These are phyloP conservation scores for Ustulina deusta DNA, from an alignment of 2,329 filamentous ascomycete species.

Conservation along the genomic window DNA sequence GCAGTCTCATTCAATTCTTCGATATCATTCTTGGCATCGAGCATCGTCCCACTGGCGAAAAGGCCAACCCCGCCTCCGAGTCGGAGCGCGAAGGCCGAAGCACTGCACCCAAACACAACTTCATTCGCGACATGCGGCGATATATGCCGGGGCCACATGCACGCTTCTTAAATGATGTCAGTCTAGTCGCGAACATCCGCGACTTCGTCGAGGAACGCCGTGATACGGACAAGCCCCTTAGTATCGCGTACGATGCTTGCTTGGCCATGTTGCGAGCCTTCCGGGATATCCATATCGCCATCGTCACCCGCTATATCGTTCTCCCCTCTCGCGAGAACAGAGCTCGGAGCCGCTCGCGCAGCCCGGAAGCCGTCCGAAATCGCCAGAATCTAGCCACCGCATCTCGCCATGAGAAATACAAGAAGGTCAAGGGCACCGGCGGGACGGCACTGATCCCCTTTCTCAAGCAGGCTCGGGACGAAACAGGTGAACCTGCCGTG, in stretches of 20 bases:
- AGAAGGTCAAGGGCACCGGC: conserved; percentile 86
- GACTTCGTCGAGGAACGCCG: conserved; percentile 77
- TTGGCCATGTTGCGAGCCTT: conserved; percentile 76
- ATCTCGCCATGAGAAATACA: conserved; percentile 61
- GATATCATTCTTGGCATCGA: conserved; percentile 91
- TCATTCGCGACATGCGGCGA: conserved; percentile 94
- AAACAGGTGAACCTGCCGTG: conserved; percentile 93
- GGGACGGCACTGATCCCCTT: conserved; percentile 96
- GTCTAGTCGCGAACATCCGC: conserved; percentile 85
- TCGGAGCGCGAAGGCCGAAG: conserved; percentile 59
- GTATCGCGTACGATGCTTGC: conserved; percentile 89
- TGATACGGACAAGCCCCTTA: conserved; percentile 71
- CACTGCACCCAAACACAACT: conserved; percentile 76
- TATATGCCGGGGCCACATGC: conserved; percentile 98
- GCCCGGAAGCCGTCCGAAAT: conserved; percentile 63
- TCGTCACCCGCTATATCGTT: conserved; percentile 96
- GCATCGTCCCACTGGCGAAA: conserved; percentile 88
- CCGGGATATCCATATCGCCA: conserved; percentile 94
- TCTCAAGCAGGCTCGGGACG: conserved; percentile 94
- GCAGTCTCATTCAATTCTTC: conserved; percentile 97
- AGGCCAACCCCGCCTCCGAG: conserved; percentile 59
- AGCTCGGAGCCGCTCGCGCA: conserved; percentile 70
- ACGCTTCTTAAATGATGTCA: conserved; percentile 85
- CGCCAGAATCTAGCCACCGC: conserved; percentile 71
- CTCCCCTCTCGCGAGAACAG: conserved; percentile 83